Base-by-base conservation (phyloP, 768 basidiomycete genomes). In the Pisolithus marmoratus region DNA sequence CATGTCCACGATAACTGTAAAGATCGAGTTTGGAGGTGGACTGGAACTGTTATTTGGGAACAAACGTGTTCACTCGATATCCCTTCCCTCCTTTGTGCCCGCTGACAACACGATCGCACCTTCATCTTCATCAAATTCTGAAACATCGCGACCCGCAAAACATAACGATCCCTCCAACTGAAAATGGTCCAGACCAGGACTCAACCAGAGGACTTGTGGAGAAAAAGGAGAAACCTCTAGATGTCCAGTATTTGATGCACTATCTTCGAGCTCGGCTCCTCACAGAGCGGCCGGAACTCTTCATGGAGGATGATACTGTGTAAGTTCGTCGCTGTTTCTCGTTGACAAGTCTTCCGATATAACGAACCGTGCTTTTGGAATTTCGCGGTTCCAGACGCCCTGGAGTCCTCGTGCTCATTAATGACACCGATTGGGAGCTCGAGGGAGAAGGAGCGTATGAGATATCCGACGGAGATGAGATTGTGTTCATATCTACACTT, bases 401-500 rank as follows among this genome's bases (percentile, higher is more conserved):
- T 0, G 96, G 96, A 0, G 96, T 99, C 36, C 75, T 99, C 3
- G 95, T 98, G 4, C 75, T 99, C n/a, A 82, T 99, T 49, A 98
- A 98, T 62, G 90, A 95, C 60, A 90, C 90, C 1, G 95, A 98
- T 61, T 97, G 95, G 95, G 94, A 98, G 68, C 75, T 98, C 6
- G 95, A 97, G 66, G 93, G 92, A 31, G 95, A 97, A 66, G 85
- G 90, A 20, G 85, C 88, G 6, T 96, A 95, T 65, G 74, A 71
- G 55, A 70, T 98, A 52, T 72, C 87, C 65, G 72, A 83, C 29
- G 76, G 80, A 0, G 96, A 99, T 64, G 90, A 94, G 71, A 80
- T 98, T 55, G 91, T 97, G 15, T 95, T 99, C 67, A 98, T 99
- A 54, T 95, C 92, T 20, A 97, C 94, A 0, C 70, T 98, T 46